A percentile compares a stretch with the other conserved stretches of the same genome.
Evolutionary conservation across 768 basidiomycete genomes (phyloP).

Genomic region (Leccinum subgranulosum): DNA sequence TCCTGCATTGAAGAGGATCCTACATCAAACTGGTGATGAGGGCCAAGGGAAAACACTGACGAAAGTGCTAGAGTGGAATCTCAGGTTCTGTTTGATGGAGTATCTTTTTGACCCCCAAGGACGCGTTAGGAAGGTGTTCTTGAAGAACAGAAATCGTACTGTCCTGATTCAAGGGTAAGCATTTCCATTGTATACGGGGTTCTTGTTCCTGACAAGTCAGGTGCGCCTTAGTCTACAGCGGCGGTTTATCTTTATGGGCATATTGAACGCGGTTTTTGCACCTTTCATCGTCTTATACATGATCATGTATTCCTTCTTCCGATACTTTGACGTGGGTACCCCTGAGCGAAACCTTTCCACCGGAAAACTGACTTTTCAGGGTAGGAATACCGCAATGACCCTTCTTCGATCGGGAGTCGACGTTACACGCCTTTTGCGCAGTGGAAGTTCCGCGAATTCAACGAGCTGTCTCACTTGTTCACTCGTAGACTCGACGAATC

Average conservation of each 20-base stretch:
- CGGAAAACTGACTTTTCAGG: background rate
- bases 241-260: constrained; percentile 95
- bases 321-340: constrained; percentile 89
- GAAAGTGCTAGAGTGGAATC: constrained; percentile 93
- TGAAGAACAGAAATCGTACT: constrained; percentile 78
- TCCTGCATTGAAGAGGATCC: constrained; percentile 45
- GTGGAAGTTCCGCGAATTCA: constrained; percentile 99
- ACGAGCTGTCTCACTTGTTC: constrained; percentile 94
- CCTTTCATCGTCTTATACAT: constrained; percentile 97
- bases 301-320: constrained; percentile 98
- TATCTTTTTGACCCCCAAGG: constrained; percentile 93
- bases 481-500: constrained; percentile 81
- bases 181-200: background rate
- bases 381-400: constrained; percentile 98
- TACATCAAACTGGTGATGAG: constrained; percentile 42
- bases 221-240: constrained; percentile 57
- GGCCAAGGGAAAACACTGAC: constrained; percentile 81
- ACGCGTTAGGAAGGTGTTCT: constrained; percentile 84
- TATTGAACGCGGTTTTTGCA: constrained; percentile 91
- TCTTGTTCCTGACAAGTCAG: constrained; percentile 1
- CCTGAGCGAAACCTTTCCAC: background rate
- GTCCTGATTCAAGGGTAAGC: constrained; percentile 82
- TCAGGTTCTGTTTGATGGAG: constrained; percentile 92
- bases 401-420: constrained; percentile 88
- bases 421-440: constrained; percentile 92